Evolutionary conservation across 2,329 filamentous ascomycete genomes (phyloP).

Genomic region (Penicillium sp.): DNA sequence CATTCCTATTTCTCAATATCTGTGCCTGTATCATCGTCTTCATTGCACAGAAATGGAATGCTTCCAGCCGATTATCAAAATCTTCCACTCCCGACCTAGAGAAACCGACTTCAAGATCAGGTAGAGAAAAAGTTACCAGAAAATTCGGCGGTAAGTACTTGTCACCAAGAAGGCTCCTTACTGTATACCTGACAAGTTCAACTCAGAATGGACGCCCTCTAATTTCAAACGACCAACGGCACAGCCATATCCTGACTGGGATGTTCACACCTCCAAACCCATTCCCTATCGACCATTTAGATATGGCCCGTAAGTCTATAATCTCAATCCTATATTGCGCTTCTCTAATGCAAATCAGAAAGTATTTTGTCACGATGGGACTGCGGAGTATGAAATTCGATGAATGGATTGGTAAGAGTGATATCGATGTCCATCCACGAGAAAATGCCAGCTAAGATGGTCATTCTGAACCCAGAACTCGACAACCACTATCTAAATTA

Average conservation of each 20-base stretch:
- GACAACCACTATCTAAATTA: conserved; percentile 75
- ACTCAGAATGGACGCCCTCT: conserved; percentile 58
- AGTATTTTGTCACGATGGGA: conserved; percentile 76
- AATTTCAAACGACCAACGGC: conserved; percentile 61
- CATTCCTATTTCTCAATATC: conserved; percentile 21
- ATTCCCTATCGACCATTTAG: conserved; percentile 77
- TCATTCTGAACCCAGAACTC: conserved; percentile 55
- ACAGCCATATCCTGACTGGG: conserved; percentile 66
- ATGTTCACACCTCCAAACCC: conserved; percentile 66
- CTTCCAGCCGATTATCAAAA: conserved; percentile 10
- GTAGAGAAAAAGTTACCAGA: conserved; percentile 35
- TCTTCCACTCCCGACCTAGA: conserved; percentile 46
- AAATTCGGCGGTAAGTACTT: conserved; percentile 48
- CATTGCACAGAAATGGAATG: conserved; percentile 28
- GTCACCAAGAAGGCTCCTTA: background rate
- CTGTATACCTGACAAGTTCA: background rate
- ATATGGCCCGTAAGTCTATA: conserved; percentile 60
- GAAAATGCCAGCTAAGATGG: background rate
- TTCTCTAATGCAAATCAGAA: conserved; percentile 34
- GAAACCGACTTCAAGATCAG: conserved; percentile 35
- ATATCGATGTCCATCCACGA: background rate
- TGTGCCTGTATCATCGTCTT: conserved; percentile 31
- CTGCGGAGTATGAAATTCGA: conserved; percentile 67
- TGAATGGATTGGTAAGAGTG: conserved; percentile 64
- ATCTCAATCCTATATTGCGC: background rate